phyloP scores from a whole-genome alignment of 75 land plant species.

The Cunninghamia lanceolata region DNA sequence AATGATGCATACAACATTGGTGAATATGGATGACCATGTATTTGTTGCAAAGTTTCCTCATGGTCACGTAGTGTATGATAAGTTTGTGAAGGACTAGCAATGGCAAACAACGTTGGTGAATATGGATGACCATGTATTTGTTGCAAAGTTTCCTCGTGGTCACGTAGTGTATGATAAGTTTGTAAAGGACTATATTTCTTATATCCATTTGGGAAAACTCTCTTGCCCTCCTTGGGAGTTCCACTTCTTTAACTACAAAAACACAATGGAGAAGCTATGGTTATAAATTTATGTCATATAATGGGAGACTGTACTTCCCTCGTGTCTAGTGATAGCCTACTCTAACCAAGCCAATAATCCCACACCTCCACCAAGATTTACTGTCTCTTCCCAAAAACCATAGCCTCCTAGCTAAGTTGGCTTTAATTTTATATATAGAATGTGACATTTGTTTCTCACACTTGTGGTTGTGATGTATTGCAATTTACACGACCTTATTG shows the following conservation, averaged over 20 bases:
- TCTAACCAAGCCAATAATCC: no score
- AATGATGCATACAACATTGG: neutral
- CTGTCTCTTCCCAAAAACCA: no score
- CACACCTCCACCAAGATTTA: no score
- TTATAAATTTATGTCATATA: no score
- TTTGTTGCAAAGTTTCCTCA: neutral
- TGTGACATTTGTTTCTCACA: no score
- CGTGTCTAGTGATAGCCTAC: no score
- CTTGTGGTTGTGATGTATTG: no score
- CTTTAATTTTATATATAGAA: no score
- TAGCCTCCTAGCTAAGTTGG: no score
- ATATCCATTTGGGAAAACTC: neutral
- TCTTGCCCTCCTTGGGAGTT: slow-evolving; percentile 9
- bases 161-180: neutral
- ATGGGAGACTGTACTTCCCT: no score
- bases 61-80: neutral
- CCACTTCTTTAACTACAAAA: slow-evolving; percentile 5
- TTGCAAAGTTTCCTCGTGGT: neutral
- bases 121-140: neutral
- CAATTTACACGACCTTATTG: no score
- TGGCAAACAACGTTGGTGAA: slow-evolving; percentile 3
- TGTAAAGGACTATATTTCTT: neutral
- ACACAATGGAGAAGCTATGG: neutral
- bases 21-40: neutral
- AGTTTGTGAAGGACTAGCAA: neutral